Percentiles rank a stretch among this genome's conserved stretches.
Evolutionary conservation across 2,329 filamentous ascomycete genomes (phyloP).

Genomic region (Alternaria sp.): DNA sequence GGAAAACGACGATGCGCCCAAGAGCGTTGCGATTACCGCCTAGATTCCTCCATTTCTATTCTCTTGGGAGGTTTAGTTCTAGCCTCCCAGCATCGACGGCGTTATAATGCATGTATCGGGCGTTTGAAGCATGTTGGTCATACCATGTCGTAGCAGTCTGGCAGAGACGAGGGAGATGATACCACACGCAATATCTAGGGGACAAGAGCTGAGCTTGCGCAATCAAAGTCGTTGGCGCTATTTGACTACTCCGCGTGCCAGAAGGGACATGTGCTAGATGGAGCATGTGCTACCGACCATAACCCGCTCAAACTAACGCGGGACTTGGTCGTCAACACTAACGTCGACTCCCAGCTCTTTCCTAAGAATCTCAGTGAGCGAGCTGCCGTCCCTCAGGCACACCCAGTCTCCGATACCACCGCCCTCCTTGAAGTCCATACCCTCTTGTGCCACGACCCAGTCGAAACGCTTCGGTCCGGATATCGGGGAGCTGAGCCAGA

Average conservation of each 20-base stretch:
- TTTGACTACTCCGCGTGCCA: slow-evolving; percentile 1
- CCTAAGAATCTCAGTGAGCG: slow-evolving; percentile 74
- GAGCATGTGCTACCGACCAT: slow-evolving; percentile 3
- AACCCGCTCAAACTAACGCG: slow-evolving; percentile 30
- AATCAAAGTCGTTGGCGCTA: slow-evolving; percentile 4
- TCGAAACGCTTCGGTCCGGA: slow-evolving; percentile 95
- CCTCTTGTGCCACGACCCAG: slow-evolving; percentile 78
- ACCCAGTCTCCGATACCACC: slow-evolving; percentile 81
- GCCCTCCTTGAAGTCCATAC: slow-evolving; percentile 80
- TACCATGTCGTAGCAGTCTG: slow-evolving; percentile 8
- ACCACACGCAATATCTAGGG: background rate
- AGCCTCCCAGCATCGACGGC: slow-evolving; percentile 11
- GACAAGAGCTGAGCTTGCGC: background rate
- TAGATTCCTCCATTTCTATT: slow-evolving; percentile 19
- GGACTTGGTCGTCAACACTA: slow-evolving; percentile 43
- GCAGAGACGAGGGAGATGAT: background rate
- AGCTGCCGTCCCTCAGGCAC: slow-evolving; percentile 83
- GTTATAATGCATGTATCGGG: slow-evolving; percentile 28
- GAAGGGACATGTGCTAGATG: background rate
- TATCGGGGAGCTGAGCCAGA: slow-evolving; percentile 92
- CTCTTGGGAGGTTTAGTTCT: background rate
- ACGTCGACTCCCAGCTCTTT: slow-evolving; percentile 76
- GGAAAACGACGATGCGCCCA: slow-evolving; percentile 36
- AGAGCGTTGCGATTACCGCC: slow-evolving; percentile 38
- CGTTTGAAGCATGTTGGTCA: slow-evolving; percentile 17